Conservation (phyloP, 257 asterid genomes). For the Lantana camara region DNA sequence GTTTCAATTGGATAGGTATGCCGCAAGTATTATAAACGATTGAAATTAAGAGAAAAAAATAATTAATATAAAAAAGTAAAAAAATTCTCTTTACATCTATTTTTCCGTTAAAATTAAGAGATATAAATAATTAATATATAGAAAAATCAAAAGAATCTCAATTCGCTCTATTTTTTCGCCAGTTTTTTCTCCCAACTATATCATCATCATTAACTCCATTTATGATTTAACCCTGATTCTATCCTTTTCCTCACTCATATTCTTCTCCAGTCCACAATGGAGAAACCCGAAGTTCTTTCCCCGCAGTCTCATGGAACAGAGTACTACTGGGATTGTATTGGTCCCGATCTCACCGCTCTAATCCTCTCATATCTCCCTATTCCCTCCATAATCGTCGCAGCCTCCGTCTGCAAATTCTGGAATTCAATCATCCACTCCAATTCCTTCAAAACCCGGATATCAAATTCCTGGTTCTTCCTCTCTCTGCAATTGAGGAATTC, state of each 20-base stretch:
- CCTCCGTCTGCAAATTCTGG: slow-evolving; percentile 49
- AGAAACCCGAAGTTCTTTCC: neutral
- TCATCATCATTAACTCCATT: neutral
- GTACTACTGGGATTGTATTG: slow-evolving; percentile 23
- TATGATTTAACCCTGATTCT: too few relatives aligned
- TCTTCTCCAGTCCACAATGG: neutral
- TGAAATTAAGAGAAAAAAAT: too few relatives aligned
- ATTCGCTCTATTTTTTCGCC: slow-evolving; percentile 13
- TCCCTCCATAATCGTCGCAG: slow-evolving; percentile 34
- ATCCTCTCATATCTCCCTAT: slow-evolving; percentile 42
- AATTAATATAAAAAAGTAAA: too few relatives aligned
- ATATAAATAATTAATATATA: too few relatives aligned
- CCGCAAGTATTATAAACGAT: too few relatives aligned
- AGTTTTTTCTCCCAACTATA: too few relatives aligned
- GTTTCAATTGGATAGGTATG: too few relatives aligned
- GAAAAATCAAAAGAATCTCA: too few relatives aligned
- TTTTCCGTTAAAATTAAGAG: too few relatives aligned
- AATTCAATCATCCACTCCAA: slow-evolving; percentile 22
- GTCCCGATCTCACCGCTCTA: slow-evolving; percentile 34
- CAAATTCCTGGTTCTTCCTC: slow-evolving; percentile 43
- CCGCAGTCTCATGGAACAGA: neutral
- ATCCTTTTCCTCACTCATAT: neutral
- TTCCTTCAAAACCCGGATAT: slow-evolving; percentile 30
- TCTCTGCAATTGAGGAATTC: too few relatives aligned
- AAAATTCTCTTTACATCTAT: too few relatives aligned